phyloP scores from a whole-genome alignment of 1,284 basidiomycete genomes.

The Ustilago xerochloae region DNA sequence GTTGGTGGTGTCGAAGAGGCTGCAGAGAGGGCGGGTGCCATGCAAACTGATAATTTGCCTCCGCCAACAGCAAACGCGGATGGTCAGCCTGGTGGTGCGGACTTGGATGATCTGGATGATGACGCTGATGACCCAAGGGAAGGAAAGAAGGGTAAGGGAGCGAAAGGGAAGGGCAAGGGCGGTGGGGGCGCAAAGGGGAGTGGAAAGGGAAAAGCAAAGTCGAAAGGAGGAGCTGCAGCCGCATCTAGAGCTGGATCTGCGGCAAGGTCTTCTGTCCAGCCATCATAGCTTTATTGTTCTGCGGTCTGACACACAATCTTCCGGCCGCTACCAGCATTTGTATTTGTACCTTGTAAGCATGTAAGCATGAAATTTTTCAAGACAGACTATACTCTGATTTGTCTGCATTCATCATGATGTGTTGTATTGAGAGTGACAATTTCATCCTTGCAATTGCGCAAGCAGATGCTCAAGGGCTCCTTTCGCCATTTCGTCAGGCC shows the following conservation, averaged over 20 bases:
- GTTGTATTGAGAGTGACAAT: no score
- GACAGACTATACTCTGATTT: no score
- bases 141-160: slow-evolving; percentile 18
- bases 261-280: slow-evolving; percentile 29
- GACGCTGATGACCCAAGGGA: slow-evolving; percentile 12
- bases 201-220: slow-evolving; percentile 25
- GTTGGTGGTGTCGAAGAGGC: slow-evolving; percentile 62
- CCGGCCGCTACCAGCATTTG: neutral
- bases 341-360: slow-evolving; percentile 29
- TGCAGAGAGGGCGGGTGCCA: slow-evolving; percentile 54
- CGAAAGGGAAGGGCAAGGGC: slow-evolving; percentile 21
- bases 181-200: slow-evolving; percentile 21
- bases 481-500: neutral
- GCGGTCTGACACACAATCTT: no score
- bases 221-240: slow-evolving; percentile 18
- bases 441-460: no score
- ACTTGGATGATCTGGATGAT: slow-evolving; percentile 25
- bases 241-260: slow-evolving; percentile 31
- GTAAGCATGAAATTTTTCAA: neutral
- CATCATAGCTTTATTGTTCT: no score
- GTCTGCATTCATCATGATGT: no score
- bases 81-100: slow-evolving; percentile 8
- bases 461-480: slow-evolving; percentile 12
- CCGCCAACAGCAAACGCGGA: slow-evolving; percentile 20
- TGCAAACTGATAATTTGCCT: slow-evolving; percentile 41